Base-by-base conservation (phyloP, 2,329 filamentous ascomycete species). In the Alternaria arborescens region DNA sequence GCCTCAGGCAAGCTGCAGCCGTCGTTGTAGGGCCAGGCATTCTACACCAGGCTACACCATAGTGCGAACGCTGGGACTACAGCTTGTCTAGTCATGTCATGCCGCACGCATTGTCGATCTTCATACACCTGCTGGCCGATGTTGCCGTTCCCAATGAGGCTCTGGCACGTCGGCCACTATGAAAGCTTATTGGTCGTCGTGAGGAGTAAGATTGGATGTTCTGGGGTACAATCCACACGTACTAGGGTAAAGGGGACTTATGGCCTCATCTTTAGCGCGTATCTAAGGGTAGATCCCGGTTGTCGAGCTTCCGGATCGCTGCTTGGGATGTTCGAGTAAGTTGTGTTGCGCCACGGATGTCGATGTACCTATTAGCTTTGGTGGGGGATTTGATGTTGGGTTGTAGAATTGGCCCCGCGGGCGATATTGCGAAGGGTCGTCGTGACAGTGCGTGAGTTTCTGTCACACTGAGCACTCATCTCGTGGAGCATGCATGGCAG, bases 261-360 rank as follows among this genome's bases (percentile, higher is more conserved):
- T 40, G 20, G 14, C 10, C 22, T 44, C 5, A 32, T 53, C 4
- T 24, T 40, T 32, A 54, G 50, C 50, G 20, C 32, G 2, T 12
- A n/a, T 50, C 32, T 36, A 18, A 24, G 8, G 50, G 50, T 38
- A 18, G 41, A 30, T 53, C 30, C 41, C 48, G 50, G 50, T 41
- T 16, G 42, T 58, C 50, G 53, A 58, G 41, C 55, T 54, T 58
- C 26, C 34, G 34, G 24, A 22, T 11, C 30, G 6, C 20, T 47
- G 51, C 24, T 58, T 46, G 20, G 16, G 44, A 41, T 48, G 42
- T 40, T 54, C 5, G 11, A 14, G 16, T 14, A 47, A 26, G 14
- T 41, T 16, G 4, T 5, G 40, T 41, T 16, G 20, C 42, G 32
- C 24, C 34, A 40, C 42, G 26, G 20, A 20, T 34, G 42, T 47